phyloP scores from a whole-genome alignment of 1,139 yeast species.

The Arxiozyma heterogenica region DNA sequence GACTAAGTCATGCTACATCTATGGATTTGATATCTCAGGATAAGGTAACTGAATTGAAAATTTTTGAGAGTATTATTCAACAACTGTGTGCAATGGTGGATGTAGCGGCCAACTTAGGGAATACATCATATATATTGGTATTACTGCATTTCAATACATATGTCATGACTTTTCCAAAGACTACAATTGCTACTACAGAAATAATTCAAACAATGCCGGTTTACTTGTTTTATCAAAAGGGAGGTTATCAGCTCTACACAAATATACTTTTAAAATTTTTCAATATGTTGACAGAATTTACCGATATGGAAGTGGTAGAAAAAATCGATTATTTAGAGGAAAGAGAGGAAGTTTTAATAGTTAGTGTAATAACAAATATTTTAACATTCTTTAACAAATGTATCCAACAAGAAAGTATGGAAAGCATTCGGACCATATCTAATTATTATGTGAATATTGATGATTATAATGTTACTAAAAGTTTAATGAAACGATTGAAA shows the following conservation, averaged over 20 bases:
- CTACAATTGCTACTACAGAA: constrained; percentile 24
- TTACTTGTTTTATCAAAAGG: constrained; percentile 40
- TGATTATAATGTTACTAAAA: constrained; percentile 21
- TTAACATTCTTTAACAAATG: constrained; percentile 37
- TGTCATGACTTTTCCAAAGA: constrained; percentile 25
- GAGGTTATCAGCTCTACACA: constrained; percentile 33
- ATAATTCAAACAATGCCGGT: constrained; percentile 38
- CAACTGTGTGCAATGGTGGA: constrained; percentile 21
- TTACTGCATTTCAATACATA: constrained; percentile 25
- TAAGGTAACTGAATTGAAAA: constrained; percentile 21
- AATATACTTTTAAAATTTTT: constrained; percentile 19
- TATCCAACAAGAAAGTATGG: constrained; percentile 29
- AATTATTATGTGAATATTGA: constrained; percentile 21
- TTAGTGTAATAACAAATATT: constrained; percentile 37
- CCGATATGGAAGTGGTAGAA: constrained; percentile 30
- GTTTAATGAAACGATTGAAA: constrained; percentile 20
- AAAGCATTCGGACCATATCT: constrained; percentile 20
- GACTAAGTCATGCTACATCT: constrained; percentile 23
- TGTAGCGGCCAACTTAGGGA: constrained; percentile 12
- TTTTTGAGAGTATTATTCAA: constrained; percentile 22
- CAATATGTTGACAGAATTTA: constrained; percentile 18
- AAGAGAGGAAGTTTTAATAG: constrained; percentile 33
- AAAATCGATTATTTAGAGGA: constrained; percentile 35
- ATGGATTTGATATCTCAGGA: constrained; percentile 16
- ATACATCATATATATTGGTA: constrained; percentile 29